Conservation (phyloP, 139 green algal genomes). For the Micractinium sp. region DNA sequence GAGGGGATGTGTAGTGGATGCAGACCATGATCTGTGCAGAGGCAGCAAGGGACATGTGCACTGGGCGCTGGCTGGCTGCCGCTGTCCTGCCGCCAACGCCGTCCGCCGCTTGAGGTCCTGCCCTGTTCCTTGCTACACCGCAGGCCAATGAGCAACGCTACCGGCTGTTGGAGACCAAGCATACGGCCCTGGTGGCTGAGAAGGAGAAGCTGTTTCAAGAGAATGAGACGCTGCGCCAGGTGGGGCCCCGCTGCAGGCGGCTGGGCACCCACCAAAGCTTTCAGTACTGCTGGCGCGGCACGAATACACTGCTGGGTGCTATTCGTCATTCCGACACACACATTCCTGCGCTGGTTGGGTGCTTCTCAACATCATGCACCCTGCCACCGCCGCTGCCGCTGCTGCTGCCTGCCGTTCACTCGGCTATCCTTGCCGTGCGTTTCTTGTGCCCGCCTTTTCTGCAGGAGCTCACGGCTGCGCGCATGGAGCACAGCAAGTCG, state of each 20-base stretch:
- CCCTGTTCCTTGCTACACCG: neutral
- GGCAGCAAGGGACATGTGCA: neutral
- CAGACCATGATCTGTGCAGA: neutral
- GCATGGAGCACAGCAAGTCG: conserved; percentile 44
- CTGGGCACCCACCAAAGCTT: neutral
- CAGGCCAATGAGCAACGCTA: conserved; percentile 64
- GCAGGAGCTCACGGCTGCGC: conserved; percentile 39
- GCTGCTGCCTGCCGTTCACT: neutral
- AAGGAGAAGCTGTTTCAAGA: conserved; percentile 52
- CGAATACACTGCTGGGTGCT: neutral
- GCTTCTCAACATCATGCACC: neutral
- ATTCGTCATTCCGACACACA: neutral
- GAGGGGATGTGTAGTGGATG: neutral
- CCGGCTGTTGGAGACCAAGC: conserved; percentile 43
- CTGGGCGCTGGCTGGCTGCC: neutral
- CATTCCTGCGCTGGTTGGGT: neutral
- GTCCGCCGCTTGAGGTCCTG: neutral
- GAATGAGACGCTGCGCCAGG: conserved; percentile 33
- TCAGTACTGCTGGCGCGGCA: no score
- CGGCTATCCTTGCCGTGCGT: neutral
- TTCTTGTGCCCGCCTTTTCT: neutral
- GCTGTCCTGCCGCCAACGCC: neutral
- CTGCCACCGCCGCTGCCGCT: neutral
- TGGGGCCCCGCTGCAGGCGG: neutral
- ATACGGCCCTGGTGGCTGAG: conserved; percentile 33